phyloP scores from a whole-genome alignment of 2,329 filamentous ascomycete species.

The Paecilomyces variotii region DNA sequence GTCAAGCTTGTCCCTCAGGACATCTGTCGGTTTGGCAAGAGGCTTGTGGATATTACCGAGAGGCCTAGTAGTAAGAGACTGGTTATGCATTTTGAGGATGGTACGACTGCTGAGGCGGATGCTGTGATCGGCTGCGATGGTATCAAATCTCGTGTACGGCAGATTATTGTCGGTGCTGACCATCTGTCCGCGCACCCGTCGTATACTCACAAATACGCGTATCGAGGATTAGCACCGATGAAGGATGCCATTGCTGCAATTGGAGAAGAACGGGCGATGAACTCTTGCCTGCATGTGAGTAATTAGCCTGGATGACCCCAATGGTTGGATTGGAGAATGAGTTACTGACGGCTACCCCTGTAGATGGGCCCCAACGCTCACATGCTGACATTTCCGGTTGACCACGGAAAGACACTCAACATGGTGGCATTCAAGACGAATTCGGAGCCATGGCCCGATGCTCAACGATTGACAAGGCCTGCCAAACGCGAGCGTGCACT shows the following conservation, averaged over 20 bases:
- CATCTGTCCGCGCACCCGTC: constrained; percentile 36
- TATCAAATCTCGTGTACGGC: constrained; percentile 41
- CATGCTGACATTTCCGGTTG: constrained; percentile 43
- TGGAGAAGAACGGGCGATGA: constrained; percentile 37
- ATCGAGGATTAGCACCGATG: constrained; percentile 46
- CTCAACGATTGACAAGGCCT: constrained; percentile 10
- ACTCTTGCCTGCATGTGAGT: constrained; percentile 24
- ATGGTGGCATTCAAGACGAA: constrained; percentile 33
- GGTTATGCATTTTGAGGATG: constrained; percentile 37
- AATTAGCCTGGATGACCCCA: neutral
- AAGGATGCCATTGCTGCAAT: constrained; percentile 36
- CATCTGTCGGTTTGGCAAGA: constrained; percentile 35
- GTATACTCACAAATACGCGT: constrained; percentile 47
- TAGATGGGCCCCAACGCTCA: constrained; percentile 37
- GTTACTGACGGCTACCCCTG: neutral
- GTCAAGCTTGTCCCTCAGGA: constrained; percentile 39
- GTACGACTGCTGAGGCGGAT: constrained; percentile 32
- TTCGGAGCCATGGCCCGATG: constrained; percentile 15
- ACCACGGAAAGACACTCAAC: constrained; percentile 42
- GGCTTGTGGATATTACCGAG: constrained; percentile 22
- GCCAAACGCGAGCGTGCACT: constrained; percentile 5
- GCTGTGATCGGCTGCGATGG: constrained; percentile 43
- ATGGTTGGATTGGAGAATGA: neutral
- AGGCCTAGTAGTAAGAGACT: constrained; percentile 13
- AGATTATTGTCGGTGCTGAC: constrained; percentile 35